Percentiles rank a stretch among this genome's conserved stretches.
Evolutionary conservation across 2,329 filamentous ascomycete genomes (phyloP).

Genomic region (Fusarium buharicum): DNA sequence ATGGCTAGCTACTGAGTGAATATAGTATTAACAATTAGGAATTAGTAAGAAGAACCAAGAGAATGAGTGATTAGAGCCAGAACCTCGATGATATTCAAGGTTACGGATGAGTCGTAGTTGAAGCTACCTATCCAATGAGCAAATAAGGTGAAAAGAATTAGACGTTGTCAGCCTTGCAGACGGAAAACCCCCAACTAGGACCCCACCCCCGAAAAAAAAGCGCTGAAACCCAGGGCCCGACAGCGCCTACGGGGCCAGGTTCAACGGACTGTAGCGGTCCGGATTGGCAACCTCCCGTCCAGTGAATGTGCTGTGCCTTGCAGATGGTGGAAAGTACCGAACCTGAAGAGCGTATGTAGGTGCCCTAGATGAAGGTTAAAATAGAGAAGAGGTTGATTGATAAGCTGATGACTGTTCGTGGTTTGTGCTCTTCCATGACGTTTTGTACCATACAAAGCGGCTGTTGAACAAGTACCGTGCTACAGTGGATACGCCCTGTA

Average conservation of each 20-base stretch:
- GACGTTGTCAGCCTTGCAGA: conserved; percentile 35
- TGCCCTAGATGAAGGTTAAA: not conserved
- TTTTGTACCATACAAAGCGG: not conserved
- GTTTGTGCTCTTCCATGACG: conserved; percentile 18
- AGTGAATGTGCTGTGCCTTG: conserved; percentile 24
- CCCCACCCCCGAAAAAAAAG: conserved; percentile 4
- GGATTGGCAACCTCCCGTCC: conserved; percentile 9
- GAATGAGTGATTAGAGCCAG: not conserved
- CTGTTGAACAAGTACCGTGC: not conserved
- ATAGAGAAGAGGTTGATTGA: conserved; percentile 7
- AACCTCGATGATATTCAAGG: conserved; percentile 5
- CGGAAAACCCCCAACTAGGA: conserved; percentile 26
- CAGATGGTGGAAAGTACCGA: conserved; percentile 16
- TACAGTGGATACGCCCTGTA: conserved; percentile 7
- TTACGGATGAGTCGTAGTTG: conserved; percentile 27
- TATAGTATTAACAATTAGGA: conserved; percentile 3
- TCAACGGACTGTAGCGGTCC: conserved; percentile 30
- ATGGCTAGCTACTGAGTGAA: not conserved
- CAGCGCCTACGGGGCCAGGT: not conserved
- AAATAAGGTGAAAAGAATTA: conserved; percentile 12
- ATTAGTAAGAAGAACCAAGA: not conserved
- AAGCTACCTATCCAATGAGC: conserved; percentile 37
- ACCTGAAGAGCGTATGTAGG: not conserved
- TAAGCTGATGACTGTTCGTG: conserved; percentile 1
- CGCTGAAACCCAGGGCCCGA: conserved; percentile 10